Conservation (phyloP, 2,329 filamentous ascomycete species). For the Colletotrichum sp. region DNA sequence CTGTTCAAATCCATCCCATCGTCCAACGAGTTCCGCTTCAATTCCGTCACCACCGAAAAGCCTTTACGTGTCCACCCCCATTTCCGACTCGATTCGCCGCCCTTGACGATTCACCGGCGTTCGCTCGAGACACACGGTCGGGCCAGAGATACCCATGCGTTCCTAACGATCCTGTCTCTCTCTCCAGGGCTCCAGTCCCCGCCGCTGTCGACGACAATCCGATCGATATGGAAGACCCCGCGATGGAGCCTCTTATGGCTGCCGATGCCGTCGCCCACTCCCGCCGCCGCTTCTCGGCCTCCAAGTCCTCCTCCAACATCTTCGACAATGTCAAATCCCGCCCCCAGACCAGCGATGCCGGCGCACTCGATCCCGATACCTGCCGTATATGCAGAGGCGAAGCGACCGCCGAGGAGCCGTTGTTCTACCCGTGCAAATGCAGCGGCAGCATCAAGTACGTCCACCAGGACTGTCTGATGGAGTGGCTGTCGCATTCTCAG, state of each 20-base stretch:
- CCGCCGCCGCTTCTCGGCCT: constrained; percentile 26
- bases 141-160: constrained; percentile 12
- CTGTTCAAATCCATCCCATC: neutral
- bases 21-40: neutral
- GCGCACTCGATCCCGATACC: constrained; percentile 68
- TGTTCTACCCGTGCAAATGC: constrained; percentile 99
- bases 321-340: constrained; percentile 3
- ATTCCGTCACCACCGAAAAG: neutral
- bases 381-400: constrained; percentile 97
- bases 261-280: constrained; percentile 31
- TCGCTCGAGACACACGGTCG: neutral
- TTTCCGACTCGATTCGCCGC: neutral
- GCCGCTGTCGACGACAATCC: neutral
- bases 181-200: constrained; percentile 6
- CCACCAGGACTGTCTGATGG: constrained; percentile 97
- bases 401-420: constrained; percentile 78
- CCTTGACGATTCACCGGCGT: neutral
- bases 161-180: constrained; percentile 3
- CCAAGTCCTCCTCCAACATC: neutral
- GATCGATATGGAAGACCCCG: constrained; percentile 27
- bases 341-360: constrained; percentile 12
- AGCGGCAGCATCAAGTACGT: constrained; percentile 99
- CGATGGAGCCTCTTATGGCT: constrained; percentile 26
- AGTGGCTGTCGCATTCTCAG: constrained; percentile 97
- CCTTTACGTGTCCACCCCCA: neutral